These are phyloP conservation scores for Takakia lepidozioides DNA, from an alignment of 225 moss, liverwort and hornwort genomes.

Conservation along the genomic window DNA sequence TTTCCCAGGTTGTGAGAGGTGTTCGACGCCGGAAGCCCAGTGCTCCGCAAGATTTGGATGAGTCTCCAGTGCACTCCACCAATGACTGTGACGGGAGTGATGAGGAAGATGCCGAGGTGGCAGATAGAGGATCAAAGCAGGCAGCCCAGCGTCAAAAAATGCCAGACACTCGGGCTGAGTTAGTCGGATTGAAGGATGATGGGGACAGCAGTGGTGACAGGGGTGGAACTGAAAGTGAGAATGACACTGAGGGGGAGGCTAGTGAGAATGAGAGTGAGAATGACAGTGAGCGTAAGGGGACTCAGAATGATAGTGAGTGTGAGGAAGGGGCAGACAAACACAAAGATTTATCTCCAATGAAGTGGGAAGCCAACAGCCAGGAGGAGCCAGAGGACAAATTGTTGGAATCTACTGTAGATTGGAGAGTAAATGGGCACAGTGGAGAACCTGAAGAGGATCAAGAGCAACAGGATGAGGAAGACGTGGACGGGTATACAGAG, in stretches of 20 bases:
- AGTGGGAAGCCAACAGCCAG: no score
- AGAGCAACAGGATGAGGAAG: background rate
- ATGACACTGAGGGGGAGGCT: conserved; percentile 1
- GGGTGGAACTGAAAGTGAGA: background rate
- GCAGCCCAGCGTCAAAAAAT: no score
- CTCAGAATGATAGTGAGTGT: no score
- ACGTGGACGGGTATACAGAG: background rate
- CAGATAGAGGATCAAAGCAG: no score
- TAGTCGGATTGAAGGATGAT: no score
- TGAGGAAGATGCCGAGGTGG: background rate
- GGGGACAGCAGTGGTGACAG: background rate
- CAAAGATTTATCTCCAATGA: no score
- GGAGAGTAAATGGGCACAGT: background rate
- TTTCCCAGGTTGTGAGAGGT: background rate
- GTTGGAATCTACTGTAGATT: no score
- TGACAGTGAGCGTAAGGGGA: background rate
- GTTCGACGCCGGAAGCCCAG: background rate
- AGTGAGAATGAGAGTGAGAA: background rate
- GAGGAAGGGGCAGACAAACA: no score
- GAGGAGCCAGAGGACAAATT: no score
- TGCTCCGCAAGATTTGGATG: background rate
- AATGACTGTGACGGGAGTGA: no score
- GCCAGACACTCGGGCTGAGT: no score
- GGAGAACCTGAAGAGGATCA: background rate
- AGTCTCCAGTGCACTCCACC: background rate